A percentile compares a stretch with the other conserved stretches of the same genome.
Conservation (phyloP, 73 alveolate species). For the Symbiodinium natans region DNA sequence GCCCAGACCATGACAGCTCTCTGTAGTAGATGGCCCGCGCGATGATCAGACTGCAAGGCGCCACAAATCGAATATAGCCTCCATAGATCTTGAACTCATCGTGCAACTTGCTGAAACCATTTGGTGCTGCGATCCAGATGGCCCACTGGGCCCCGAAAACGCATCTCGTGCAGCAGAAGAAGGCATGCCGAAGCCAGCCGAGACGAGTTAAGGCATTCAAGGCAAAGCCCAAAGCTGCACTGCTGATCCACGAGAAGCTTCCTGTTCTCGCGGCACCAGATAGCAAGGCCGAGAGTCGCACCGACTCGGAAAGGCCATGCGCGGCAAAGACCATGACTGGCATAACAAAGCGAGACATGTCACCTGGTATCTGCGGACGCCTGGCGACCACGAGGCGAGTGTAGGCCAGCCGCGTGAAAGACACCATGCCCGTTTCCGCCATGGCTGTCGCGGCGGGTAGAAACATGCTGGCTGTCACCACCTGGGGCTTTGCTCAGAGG, state of each 20-base stretch:
- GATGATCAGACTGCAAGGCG: background rate
- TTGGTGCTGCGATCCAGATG: background rate
- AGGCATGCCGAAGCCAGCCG: background rate
- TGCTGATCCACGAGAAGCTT: background rate
- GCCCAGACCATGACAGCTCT: background rate
- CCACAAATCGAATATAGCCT: slow-evolving; percentile 24
- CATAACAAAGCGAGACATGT: background rate
- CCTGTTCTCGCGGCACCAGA: background rate
- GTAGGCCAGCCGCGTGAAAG: background rate
- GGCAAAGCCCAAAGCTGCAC: background rate
- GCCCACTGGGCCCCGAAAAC: background rate
- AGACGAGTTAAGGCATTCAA: slow-evolving; percentile 13
- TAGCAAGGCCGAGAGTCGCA: background rate
- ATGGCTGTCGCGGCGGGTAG: background rate
- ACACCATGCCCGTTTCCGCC: background rate
- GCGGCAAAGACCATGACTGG: slow-evolving; percentile 19
- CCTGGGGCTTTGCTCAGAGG: too few species aligned
- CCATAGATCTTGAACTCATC: slow-evolving; percentile 20
- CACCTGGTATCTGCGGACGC: slow-evolving; percentile 37
- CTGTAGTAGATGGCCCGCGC: background rate
- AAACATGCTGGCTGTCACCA: background rate
- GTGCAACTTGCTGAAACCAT: slow-evolving; percentile 4
- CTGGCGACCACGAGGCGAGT: background rate
- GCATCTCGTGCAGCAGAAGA: background rate
- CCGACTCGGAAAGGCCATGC: background rate